Evolutionary conservation across 305 asterid species (phyloP).

Genomic region (Ajuga reptans): DNA sequence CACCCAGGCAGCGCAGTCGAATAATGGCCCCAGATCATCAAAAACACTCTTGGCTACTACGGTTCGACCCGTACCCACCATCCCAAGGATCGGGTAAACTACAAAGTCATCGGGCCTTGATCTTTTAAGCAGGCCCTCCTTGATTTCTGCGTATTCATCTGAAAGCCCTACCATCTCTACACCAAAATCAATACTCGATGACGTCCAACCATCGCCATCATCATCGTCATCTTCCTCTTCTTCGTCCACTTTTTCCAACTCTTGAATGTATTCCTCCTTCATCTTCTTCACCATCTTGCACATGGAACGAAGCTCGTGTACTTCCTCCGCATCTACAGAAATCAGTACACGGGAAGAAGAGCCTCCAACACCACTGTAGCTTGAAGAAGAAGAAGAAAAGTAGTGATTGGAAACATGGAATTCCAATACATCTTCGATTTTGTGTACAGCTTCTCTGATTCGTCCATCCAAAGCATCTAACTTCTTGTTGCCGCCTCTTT

Average conservation of each 20-base stretch:
- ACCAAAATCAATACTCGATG: not conserved
- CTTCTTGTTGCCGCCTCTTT: not conserved
- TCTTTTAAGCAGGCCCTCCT: not conserved
- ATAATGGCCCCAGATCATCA: not conserved
- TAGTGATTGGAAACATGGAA: not conserved
- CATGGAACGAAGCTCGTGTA: not conserved
- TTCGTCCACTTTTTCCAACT: not conserved
- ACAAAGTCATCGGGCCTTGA: not conserved
- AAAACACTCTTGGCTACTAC: not conserved
- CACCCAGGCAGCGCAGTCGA: slow-evolving; percentile 13
- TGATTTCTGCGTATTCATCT: not conserved
- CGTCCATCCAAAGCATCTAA: not conserved
- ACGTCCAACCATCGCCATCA: not conserved
- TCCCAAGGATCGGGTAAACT: not conserved
- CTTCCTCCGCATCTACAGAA: too few species aligned
- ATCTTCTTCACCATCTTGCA: not conserved
- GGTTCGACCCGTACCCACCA: not conserved
- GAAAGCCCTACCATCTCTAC: slow-evolving; percentile 11
- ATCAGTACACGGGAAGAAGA: not conserved
- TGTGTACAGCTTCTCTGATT: not conserved
- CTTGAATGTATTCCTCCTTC: not conserved
- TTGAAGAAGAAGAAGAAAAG: not conserved
- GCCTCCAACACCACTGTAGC: not conserved
- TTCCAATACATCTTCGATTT: not conserved
- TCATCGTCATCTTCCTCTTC: not conserved